A percentile compares a stretch with the other conserved stretches of the same genome.
phyloP scores from a whole-genome alignment of 2,329 filamentous ascomycete genomes.

The Cladosporium sp. region DNA sequence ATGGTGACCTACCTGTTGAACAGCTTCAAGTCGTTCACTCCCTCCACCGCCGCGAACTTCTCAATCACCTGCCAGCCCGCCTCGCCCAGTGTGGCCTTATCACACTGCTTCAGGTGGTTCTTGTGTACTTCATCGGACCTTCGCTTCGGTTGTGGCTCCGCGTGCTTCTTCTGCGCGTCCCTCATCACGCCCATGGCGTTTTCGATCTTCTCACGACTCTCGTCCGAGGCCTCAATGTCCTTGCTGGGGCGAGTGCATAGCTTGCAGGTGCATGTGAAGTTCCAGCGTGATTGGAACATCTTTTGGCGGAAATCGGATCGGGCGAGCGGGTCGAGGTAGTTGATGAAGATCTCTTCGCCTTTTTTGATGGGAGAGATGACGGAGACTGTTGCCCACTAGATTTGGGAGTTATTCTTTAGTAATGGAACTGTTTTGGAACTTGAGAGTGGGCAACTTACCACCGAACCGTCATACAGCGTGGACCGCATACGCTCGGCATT shows the following conservation, averaged over 20 bases:
- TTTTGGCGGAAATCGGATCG: not conserved
- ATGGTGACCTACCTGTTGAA: not conserved
- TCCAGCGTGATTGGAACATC: conserved; percentile 1
- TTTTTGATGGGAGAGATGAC: not conserved
- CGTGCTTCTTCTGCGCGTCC: not conserved
- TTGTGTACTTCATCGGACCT: not conserved
- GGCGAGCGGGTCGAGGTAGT: not conserved
- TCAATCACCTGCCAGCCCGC: not conserved
- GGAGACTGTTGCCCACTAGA: not conserved
- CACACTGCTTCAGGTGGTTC: not conserved
- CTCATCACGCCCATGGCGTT: not conserved
- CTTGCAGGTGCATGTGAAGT: conserved; percentile 4
- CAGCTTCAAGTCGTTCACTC: not conserved
- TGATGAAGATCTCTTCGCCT: conserved; percentile 9
- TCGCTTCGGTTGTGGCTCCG: not conserved
- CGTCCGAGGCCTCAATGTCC: not conserved
- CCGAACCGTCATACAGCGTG: not conserved
- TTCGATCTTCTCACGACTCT: not conserved
- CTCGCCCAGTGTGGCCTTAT: not conserved
- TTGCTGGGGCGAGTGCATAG: not conserved
- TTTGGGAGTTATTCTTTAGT: not conserved
- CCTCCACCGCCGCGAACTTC: not conserved
- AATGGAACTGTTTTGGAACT: not conserved
- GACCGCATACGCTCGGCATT: not conserved
- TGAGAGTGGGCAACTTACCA: not conserved